phyloP scores from a whole-genome alignment of 352 stramenopile genomes.

The Pythium guiyangense region DNA sequence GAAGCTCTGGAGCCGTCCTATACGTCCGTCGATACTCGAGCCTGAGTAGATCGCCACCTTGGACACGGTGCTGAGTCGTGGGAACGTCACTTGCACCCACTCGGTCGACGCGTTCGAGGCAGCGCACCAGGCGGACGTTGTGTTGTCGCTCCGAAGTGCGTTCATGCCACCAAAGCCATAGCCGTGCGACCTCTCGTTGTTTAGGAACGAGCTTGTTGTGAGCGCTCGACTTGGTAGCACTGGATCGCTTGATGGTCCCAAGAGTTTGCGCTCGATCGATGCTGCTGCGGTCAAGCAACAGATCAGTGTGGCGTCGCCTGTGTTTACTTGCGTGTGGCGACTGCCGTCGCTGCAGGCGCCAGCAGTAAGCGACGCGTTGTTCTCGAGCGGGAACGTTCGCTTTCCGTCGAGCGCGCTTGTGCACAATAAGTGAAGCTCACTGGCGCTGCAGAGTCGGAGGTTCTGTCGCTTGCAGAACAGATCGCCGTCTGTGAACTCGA shows the following conservation, averaged over 20 bases:
- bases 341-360: constrained; percentile 2
- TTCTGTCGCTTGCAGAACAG: constrained; percentile 20
- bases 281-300: constrained; percentile 23
- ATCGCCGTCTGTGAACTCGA: constrained; percentile 5
- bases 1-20: constrained; percentile 4
- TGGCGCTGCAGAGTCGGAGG: constrained; percentile 31
- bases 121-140: constrained; percentile 36
- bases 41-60: constrained; percentile 22
- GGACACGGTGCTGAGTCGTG: constrained; percentile 33
- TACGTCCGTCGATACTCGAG: constrained; percentile 11
- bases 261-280: neutral
- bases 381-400: constrained; percentile 4
- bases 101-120: constrained; percentile 14
- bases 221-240: constrained; percentile 4
- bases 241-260: neutral
- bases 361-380: neutral
- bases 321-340: constrained; percentile 17
- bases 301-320: constrained; percentile 20
- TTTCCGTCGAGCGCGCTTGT: neutral
- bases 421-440: constrained; percentile 37
- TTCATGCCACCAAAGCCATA: constrained; percentile 33
- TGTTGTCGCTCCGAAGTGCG: constrained; percentile 20
- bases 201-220: constrained; percentile 22
- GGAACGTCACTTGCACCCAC: constrained; percentile 45
- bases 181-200: constrained; percentile 31